Evolutionary conservation across 306 rosid genomes (phyloP), one percentile per base, ranked within the genome.

Genomic region (Corylus avellana): DNA sequence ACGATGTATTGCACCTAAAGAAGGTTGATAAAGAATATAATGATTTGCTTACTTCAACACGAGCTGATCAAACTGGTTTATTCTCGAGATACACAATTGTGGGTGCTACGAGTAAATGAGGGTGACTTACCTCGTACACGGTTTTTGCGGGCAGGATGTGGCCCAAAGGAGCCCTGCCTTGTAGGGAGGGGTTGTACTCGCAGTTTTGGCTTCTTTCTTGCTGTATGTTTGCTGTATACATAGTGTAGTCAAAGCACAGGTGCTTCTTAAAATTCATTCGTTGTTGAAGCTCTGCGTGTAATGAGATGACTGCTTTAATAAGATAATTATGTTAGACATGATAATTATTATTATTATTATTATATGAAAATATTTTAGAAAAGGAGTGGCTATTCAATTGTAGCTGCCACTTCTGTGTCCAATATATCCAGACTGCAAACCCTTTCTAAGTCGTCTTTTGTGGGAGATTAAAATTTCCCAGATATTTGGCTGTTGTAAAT

Each of bases 1-100:
- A 63, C 77, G 48, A 39, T 69, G 87, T 79, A 76, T 76, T 83
- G 78, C 51, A 9, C 81, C 72, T 27, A 81, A 73, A 79, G 85
- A 75, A 81, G 76, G 83, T 63, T 75, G 56, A 74, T 72, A 44
- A 77, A 85, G 85, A 74, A 75, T 81, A 75, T 64, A 73, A 47
- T 67, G 81, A 69, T 56, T 64, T 46, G 77, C 75, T 77, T 64
- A 39, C 81, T 51, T 80, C 82, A 79, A 59, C 5, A 58, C 79
- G 71, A 22, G 76, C 85, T 49, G 59, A 73, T 79, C 83, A 77
- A 85, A 77, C 75, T 74, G 82, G 79, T 63, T 66, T 77, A 56
- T 74, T 82, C 71, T 50, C 20, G 3, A 7, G 58, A 50, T 47
- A 7, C 55, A 67, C 70, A 85, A 79, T 59, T 75, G 84, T 22